Evolutionary conservation across 2,329 filamentous ascomycete species (phyloP), one percentile per base, ranked within the genome.

Genomic region (Harringtonia aguacate): DNA sequence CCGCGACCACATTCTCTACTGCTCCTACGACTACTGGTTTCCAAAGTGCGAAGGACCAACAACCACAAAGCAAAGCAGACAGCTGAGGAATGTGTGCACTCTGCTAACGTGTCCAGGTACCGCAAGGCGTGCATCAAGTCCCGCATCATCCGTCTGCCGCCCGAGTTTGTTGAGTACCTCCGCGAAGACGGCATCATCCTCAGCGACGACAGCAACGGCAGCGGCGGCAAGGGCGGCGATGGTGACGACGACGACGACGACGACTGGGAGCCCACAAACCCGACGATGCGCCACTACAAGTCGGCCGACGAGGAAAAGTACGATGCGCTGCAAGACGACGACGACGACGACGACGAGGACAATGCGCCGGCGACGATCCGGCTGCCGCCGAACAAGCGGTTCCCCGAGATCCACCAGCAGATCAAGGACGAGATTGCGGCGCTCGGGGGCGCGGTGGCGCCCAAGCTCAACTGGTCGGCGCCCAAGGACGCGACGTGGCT

Each of bases 401-500:
- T 86, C 64, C 64, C 79, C 9, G 82, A 86, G 30, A 75, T 89
- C 3, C 92, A 98, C 61, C 69, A 79, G 36, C 64, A 75, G 45
- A 87, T 98, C 60, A 83, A 81, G 59, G 69, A 77, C 21, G 84
- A 77, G 35, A 95, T 98, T 49, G 64, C 70, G 13, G 84, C 89
- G 54, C 74, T 97, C 1, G 89, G 86, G 15, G 90, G 90, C 47
- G 79, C 81, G 48, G 89, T 95, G 9, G 81, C 84, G 2, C 92
- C 92, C 1, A 98, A 98, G 63, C 69, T 98, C 38, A 97, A 97
- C 67, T 98, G 92, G 92, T 95, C 89, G 7, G 82, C 88, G 4
- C 92, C 92, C 4, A 95, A 95, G 61, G 92, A 98, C 59, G 92
- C 92, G 9, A 86, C 85, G 20, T 95, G 88, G 84, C 95, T 98